These are phyloP conservation scores for Takashimella tepidaria DNA, from an alignment of 1,284 basidiomycete genomes.

Conservation along the genomic window DNA sequence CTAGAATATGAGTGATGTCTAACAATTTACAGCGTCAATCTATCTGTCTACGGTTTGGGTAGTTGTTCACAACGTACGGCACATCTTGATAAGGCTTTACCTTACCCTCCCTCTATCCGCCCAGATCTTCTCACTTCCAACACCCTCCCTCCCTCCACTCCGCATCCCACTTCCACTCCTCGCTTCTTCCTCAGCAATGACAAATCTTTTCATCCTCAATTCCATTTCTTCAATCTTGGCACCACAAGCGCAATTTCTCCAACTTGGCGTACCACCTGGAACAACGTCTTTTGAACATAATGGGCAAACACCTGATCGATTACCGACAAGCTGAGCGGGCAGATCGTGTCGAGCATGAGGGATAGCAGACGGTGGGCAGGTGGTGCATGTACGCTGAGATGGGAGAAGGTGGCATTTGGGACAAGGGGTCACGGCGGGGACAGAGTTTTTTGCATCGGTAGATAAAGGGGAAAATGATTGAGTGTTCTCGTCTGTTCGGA, in stretches of 20 bases:
- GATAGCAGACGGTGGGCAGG: slow-evolving; percentile 18
- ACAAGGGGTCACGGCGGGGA: slow-evolving; percentile 2
- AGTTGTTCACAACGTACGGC: no score
- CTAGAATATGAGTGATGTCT: no score
- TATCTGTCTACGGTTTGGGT: no score
- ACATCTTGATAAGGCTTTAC: no score
- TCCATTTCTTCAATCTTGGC: slow-evolving; percentile 29
- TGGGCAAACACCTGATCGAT: slow-evolving; percentile 26
- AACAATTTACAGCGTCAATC: no score
- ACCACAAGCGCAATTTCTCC: slow-evolving; percentile 31
- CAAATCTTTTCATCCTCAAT: slow-evolving; percentile 14
- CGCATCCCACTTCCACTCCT: no score
- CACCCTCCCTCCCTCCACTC: neutral
- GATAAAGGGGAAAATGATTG: neutral
- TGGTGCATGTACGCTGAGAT: slow-evolving; percentile 15
- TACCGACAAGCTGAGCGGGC: slow-evolving; percentile 20
- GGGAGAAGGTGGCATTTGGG: slow-evolving; percentile 9
- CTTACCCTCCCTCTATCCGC: neutral
- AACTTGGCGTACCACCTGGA: slow-evolving; percentile 1
- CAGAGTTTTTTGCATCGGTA: neutral
- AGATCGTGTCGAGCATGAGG: slow-evolving; percentile 30
- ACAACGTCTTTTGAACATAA: slow-evolving; percentile 9
- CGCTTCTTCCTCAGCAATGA: neutral
- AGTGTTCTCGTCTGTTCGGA: neutral
- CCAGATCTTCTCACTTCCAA: neutral